phyloP scores from a whole-genome alignment of 2,329 filamentous ascomycete species.

The Diaporthe eres region DNA sequence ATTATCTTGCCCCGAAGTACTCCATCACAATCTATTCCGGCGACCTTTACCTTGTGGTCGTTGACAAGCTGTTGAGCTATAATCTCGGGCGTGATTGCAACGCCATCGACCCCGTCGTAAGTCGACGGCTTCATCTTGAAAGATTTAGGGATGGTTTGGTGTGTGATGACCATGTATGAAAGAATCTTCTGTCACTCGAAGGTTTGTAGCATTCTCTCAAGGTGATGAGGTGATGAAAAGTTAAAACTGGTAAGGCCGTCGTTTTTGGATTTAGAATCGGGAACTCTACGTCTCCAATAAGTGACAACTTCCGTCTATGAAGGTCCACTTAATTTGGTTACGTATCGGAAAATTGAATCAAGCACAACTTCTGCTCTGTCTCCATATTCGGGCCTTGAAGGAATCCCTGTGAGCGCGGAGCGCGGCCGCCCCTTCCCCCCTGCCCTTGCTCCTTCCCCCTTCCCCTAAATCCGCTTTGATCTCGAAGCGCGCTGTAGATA shows the following conservation, averaged over 20 bases:
- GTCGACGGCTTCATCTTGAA: background rate
- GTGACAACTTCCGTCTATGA: background rate
- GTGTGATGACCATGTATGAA: background rate
- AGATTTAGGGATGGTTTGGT: fast-evolving
- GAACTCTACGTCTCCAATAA: background rate
- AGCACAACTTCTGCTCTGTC: no score
- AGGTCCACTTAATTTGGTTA: no score
- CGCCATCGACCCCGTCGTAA: background rate
- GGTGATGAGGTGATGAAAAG: background rate
- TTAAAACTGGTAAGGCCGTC: background rate
- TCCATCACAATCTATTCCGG: background rate
- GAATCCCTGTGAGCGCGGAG: no score
- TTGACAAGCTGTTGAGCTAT: background rate
- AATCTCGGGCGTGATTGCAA: background rate
- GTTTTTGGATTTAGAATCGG: background rate
- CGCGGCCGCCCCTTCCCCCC: no score
- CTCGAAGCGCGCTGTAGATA: background rate
- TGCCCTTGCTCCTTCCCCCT: no score
- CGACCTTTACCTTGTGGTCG: background rate
- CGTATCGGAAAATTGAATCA: no score
- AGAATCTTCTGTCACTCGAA: background rate
- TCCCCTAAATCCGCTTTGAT: no score
- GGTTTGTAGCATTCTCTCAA: fast-evolving
- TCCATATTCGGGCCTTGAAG: no score
- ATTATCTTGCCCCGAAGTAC: background rate